Conservation (phyloP, 768 basidiomycete species). For the Ephemerocybe angulata region DNA sequence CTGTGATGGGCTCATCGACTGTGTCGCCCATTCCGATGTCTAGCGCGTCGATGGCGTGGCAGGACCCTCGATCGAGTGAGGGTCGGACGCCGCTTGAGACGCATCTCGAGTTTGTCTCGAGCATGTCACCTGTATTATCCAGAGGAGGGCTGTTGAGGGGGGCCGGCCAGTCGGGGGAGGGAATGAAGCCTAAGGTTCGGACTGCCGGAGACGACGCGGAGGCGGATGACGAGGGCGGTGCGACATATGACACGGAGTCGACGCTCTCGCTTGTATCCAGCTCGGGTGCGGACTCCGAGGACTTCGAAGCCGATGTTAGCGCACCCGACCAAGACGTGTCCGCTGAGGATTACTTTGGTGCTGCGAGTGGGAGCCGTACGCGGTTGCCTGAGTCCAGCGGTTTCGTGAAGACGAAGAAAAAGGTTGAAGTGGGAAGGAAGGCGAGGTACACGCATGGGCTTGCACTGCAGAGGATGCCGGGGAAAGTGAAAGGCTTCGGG, state of each 20-base stretch:
- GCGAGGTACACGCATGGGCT: constrained; percentile 4
- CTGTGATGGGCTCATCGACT: too few relatives aligned
- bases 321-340: not conserved
- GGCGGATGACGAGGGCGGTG: not conserved
- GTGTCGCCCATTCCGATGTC: too few relatives aligned
- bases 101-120: not conserved
- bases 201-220: not conserved
- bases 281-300: not conserved
- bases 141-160: not conserved
- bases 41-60: too few relatives aligned
- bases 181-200: not conserved
- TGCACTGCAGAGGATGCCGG: constrained; percentile 5
- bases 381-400: too few relatives aligned
- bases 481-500: constrained; percentile 5
- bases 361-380: too few relatives aligned
- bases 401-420: not conserved
- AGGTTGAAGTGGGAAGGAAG: not conserved
- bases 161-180: not conserved
- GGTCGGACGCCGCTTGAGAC: not conserved
- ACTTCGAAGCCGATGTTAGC: not conserved
- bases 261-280: not conserved
- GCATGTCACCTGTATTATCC: not conserved
- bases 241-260: not conserved
- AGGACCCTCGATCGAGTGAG: not conserved
- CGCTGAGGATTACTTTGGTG: too few relatives aligned